Base-by-base conservation (phyloP, 176 grass and related monocot species). In the Raddia distichophylla region DNA sequence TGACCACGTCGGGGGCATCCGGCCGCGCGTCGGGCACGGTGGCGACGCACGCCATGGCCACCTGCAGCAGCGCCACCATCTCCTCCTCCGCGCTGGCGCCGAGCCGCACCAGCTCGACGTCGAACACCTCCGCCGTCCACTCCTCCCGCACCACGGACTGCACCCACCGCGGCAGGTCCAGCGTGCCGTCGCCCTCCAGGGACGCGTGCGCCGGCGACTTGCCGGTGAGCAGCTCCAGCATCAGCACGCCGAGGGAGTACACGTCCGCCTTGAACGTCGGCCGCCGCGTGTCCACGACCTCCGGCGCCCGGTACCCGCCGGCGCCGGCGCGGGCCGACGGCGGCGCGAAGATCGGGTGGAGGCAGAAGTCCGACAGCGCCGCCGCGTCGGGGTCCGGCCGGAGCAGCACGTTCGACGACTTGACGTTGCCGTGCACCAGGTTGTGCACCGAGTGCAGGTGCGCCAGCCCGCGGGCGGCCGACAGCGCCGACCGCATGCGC, bases 81-180 rank as follows among this genome's bases (percentile, higher is more conserved):
- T 98, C 96, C 93, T 98, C 96, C 93, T 98, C 96, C 10, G 84
- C 94, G 64, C 88, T 91, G 3, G 85, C 88, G 71, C 91, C 88
- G 3, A 90, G 90, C 56, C 93, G 90, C 89, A 98, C 91, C 11
- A 98, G 90, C 61, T 98, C 96, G 47, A 93, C 96, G 80, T 98
- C 96, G 76, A 98, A 98, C 81, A 98, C 96, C 90, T 98, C 96
- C 9, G 96, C 93, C 1, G 96, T 98, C 96, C 93, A 95, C 82
- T 98, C 96, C 88, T 98, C 96, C 7, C 92, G 80, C 82, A 98
- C 96, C 79, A 98, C 96, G 12, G 96, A 98, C 76, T 95, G 96
- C 81, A 98, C 96, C 96, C 96, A 98, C 37, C 90, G 76, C 2
- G 96, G 93, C 20, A 98, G 87, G 91, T 98, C 96, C 42, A 98